A percentile compares a stretch with the other conserved stretches of the same genome.
Evolutionary conservation across 177 flowering plant species (phyloP).

Genomic region (Vitis hybrid): DNA sequence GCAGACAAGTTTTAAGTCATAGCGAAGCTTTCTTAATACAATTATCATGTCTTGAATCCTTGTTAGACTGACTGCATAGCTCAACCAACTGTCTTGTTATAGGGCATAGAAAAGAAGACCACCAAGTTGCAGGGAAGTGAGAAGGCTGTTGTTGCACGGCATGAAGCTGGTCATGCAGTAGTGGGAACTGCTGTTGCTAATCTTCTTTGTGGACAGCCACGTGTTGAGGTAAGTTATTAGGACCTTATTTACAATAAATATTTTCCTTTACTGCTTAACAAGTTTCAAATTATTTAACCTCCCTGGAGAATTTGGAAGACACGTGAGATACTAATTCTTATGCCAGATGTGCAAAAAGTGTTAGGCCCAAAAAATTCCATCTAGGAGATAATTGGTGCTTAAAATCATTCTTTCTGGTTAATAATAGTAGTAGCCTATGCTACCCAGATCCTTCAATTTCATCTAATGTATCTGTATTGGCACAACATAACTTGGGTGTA

Average conservation of each 20-base stretch:
- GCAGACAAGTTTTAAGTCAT: background rate
- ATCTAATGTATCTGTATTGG: no score
- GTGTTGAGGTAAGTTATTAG: conserved; percentile 72
- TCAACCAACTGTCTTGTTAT: conserved; percentile 4
- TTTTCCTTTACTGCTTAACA: background rate
- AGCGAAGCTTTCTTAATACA: background rate
- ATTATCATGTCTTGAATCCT: background rate
- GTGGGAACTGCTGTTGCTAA: conserved; percentile 97
- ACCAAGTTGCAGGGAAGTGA: conserved; percentile 83
- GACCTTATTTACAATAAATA: background rate
- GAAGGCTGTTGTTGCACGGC: conserved; percentile 97
- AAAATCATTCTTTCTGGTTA: no score
- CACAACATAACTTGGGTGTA: no score
- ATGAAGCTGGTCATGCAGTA: conserved; percentile 99
- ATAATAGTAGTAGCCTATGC: no score
- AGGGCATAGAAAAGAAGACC: conserved; percentile 98
- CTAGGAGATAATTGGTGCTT: no score
- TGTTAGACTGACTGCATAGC: background rate
- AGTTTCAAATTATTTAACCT: background rate
- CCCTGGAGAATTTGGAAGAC: no score
- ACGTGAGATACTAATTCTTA: no score
- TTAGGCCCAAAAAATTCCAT: no score
- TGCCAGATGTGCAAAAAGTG: no score
- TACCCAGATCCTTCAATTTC: no score
- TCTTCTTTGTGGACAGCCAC: conserved; percentile 90